Evolutionary conservation across 257 asterid species (phyloP), one percentile per base, ranked within the genome.

Genomic region (Jaltomata sinuosa): DNA sequence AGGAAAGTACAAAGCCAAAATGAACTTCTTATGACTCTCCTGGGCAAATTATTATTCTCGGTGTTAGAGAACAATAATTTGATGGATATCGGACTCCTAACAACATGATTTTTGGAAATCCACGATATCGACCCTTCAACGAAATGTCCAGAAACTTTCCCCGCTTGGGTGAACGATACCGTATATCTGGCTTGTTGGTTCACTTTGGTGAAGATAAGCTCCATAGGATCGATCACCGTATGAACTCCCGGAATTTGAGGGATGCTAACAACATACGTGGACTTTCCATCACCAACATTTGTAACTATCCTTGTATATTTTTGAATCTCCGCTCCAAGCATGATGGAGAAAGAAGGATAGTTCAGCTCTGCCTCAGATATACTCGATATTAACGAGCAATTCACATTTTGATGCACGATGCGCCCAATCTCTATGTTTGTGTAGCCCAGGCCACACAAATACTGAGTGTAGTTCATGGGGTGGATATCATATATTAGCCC

Each of bases 241-340:
- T 55, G 22, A 19, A 83, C 87, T 9, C 86, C 82, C 10, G 50
- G 71, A 19, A 84, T 62, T 11, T 25, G 42, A 22, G 67, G 69
- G 1, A 85, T 22, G 65, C 16, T 25, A 11, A 64, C 84, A 11
- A 6, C 1, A 34, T 85, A 90, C 3, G 18, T 45, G 16, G 91
- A 85, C 1, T 72, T 53, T 8, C 88, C 87, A n/a, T 85, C 85
- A 1, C 90, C 91, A 9, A 90, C 91, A 11, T 90, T 90, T 2
- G 88, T 88, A 27, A 88, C 92, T 10, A 87, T 90, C 83, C 91
- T 85, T 2, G 87, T 42, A 78, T 88, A 89, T 1, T 18, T 62
- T 6, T 57, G 74, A 4, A 3, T 14, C 21, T 16, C 12, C 11
- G 31, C 1, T 25, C 87, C 85, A 5, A 84, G 81, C 0, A 2